Evolutionary conservation across 2,329 filamentous ascomycete species (phyloP), one percentile per base, ranked within the genome.

Genomic region (Exophiala viscosa): DNA sequence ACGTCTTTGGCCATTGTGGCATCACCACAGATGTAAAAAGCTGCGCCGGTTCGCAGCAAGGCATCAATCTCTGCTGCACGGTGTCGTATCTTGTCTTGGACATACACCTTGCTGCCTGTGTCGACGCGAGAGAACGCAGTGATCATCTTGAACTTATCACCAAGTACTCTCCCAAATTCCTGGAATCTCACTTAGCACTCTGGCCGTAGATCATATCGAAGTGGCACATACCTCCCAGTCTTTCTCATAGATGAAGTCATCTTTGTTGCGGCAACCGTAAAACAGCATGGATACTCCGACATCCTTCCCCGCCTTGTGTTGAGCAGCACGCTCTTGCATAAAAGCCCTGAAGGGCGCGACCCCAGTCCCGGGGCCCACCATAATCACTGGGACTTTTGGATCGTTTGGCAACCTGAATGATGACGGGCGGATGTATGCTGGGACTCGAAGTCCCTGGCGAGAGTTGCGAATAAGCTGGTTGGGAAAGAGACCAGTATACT

Each of bases 351-450:
- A 96, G n/a, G 93, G 93, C 20, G 93, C 93, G 50, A 96, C 90
- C 77, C 93, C 93, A 48, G 93, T 97, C 67, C 93, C 93, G 10
- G 93, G 93, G 18, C 93, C 93, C 63, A 97, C 84, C 85, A 96
- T 91, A 70, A 99, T 95, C 64, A 99, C 78, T 31, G 93, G 93
- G 73, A 93, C 95, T 43, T 87, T 83, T 3, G 93, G 90, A 65
- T 99, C 91, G 13, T 92, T 96, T 7, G 93, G 93, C 28, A 99
- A 83, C 77, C 96, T 97, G 83, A 99, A 99, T 77, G 97, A 99
- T 60, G 93, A 97, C 75, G 96, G 92, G 60, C 93, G 89, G 54
- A 99, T 85, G 67, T 99, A 93, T 11, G 99, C 89, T 2, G 93
- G 93, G 18, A 97, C 86, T 66, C 95, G 91, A 55, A 96, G 86